Base-by-base conservation (phyloP, 441 rosid species). In the Dalechampia spathulata region DNA sequence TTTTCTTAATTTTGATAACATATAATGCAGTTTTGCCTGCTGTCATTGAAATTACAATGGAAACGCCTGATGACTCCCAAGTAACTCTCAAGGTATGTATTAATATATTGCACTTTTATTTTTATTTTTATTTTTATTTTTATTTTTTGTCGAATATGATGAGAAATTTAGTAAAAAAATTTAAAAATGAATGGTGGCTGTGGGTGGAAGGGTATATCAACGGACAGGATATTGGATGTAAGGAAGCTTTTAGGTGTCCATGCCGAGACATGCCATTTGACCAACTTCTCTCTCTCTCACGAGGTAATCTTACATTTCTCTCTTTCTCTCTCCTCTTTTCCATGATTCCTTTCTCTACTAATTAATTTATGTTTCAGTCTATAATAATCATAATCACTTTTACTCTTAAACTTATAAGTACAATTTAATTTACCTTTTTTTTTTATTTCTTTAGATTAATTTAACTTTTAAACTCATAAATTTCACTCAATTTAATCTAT, bases 191-290 rank as follows among this genome's bases (percentile, higher is more conserved):
- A 36, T 36, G 39, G n/a, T 10, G 3, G 21, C 0, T 1, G 5
- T 1, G n/a, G 4, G 20, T 19, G 54, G 63, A 49, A 83, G 90
- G 86, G 85, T 27, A 75, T 83, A 49, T 83, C 90, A 10, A 83
- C 90, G 10, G 90, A 83, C 63, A 78, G 71, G 87, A 75, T 81
- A 13, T 74, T 78, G 7, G 90, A 81, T 63, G 75, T 81, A 38
- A 77, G 73, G 48, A 77, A 68, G 67, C 71, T 83, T 53, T 49
- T 81, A 68, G 79, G 60, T 40, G 68, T 67, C 28, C 67, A 77
- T 21, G 82, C 77, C 7, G 73, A 79, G 52, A 81, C 90, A 13
- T 83, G 85, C 63, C 85, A 83, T 63, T 69, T 78, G 21, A 83
- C 87, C 17, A 77, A 70, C 49, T 83, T 66, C 70, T 78, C 85